Percentiles rank a stretch among this genome's conserved stretches.
Evolutionary conservation across 2,329 filamentous ascomycete genomes (phyloP).

Genomic region (Lojkania enalia): DNA sequence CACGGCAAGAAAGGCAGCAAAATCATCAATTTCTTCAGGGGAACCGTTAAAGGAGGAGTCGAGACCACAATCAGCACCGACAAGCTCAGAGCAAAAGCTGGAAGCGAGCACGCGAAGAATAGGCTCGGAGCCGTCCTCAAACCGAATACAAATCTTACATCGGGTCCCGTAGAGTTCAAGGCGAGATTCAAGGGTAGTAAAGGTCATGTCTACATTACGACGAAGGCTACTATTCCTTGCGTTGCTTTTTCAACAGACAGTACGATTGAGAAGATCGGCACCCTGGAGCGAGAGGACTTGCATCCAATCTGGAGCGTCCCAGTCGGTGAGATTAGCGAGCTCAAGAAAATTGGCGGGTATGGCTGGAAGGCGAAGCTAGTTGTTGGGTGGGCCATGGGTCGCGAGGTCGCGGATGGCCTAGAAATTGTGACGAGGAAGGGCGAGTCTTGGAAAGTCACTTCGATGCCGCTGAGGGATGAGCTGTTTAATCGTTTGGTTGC

Average conservation of each 20-base stretch:
- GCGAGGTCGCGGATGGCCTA: conserved; percentile 75
- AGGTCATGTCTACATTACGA: conserved; percentile 72
- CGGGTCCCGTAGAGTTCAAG: conserved; percentile 77
- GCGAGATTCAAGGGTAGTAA: conserved; percentile 70
- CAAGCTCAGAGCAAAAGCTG: conserved; percentile 66
- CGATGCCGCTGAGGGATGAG: conserved; percentile 72
- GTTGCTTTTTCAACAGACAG: conserved; percentile 66
- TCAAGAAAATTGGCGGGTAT: conserved; percentile 79
- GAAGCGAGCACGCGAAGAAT: conserved; percentile 66
- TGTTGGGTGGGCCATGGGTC: conserved; percentile 75
- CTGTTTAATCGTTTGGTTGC: conserved; percentile 78
- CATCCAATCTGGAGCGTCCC: conserved; percentile 70
- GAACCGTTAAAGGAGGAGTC: conserved; percentile 71
- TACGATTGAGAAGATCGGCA: conserved; percentile 51
- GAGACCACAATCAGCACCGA: conserved; percentile 73
- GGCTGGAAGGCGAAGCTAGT: conserved; percentile 85
- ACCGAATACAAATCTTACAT: conserved; percentile 48
- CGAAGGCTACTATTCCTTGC: conserved; percentile 67
- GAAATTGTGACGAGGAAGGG: conserved; percentile 65
- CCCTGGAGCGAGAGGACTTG: conserved; percentile 54
- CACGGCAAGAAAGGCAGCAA: conserved; percentile 54
- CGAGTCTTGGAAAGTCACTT: conserved; percentile 66
- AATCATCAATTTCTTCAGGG: conserved; percentile 69
- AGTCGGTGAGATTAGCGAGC: conserved; percentile 69
- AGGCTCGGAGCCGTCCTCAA: conserved; percentile 70